Evolutionary conservation across 139 green algal genomes (phyloP), one percentile per base, ranked within the genome.

Genomic region (Nannochloris sp.): DNA sequence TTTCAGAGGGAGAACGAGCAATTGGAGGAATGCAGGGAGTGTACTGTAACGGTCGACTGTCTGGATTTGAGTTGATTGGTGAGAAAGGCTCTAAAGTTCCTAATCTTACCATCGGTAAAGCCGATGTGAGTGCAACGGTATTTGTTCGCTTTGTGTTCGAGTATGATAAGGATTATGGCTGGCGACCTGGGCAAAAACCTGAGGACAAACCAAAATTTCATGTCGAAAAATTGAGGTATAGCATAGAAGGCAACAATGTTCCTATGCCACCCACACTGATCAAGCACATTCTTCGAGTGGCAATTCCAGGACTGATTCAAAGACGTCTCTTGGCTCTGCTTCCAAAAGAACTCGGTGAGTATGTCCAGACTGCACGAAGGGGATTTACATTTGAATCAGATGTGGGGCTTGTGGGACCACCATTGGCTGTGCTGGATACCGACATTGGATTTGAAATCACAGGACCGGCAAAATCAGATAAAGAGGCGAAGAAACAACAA

Each of bases 11-110:
- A 28, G 46, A 53, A 23, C 16, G n/a, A 53, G 46, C 46, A 26
- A 53, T 53, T 53, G n/a, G 33, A 2, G 56, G 13, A 37, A 59
- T 48, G 44, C 40, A 53, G 36, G 70, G 70, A 33, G 64, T 87
- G 57, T 83, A 80, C 60, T 78, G 83, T 44, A 79, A 78, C 12
- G 63, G 70, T 25, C 68, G 76, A 29, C 29, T 71, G 16, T 64
- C 51, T n/a, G 72, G 67, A 17, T 68, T 92, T 61, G 81, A 84
- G 56, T 65, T 92, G 57, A 48, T 86, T 10, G 85, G 85, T 8
- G 85, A 92, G 74, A 59, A 68, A n/a, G 85, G 85, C 26, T 88
- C 75, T 50, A 87, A 88, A 67, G 81, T 88, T n/a, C 85, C 85
- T 20, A 87, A 88, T 65, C 82, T 84, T 12, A 67, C 66, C 57